These are phyloP conservation scores for Penicillium turbatum DNA, from an alignment of 495 filamentous ascomycete genomes.

Conservation along the genomic window DNA sequence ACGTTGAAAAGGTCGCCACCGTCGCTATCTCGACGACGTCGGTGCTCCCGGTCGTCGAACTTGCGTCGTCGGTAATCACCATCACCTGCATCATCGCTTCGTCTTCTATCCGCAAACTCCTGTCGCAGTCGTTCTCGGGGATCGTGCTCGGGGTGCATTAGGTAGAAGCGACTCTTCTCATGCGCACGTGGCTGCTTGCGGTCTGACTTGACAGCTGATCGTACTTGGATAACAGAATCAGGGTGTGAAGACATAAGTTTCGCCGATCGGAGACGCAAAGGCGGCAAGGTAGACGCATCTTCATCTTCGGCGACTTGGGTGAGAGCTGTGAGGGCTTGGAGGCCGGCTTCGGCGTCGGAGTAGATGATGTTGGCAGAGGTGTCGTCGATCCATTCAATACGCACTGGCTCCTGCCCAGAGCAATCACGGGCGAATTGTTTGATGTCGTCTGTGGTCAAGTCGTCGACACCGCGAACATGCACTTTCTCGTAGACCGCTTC, in stretches of 20 bases:
- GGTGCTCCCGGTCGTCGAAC: conserved; percentile 54
- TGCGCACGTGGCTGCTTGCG: conserved; percentile 72
- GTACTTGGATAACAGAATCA: conserved; percentile 63
- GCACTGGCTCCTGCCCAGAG: conserved; percentile 51
- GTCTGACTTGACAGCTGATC: conserved; percentile 70
- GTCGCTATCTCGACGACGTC: conserved; percentile 49
- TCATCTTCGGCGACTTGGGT: conserved; percentile 39
- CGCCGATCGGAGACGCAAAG: conserved; percentile 52
- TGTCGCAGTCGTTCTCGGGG: conserved; percentile 64
- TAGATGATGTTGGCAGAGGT: conserved; percentile 84
- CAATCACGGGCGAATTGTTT: conserved; percentile 64
- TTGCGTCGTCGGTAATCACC: conserved; percentile 55
- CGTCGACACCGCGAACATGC: conserved; percentile 77
- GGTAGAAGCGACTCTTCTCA: conserved; percentile 81
- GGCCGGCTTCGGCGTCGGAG: conserved; percentile 60
- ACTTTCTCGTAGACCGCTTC: conserved; percentile 58
- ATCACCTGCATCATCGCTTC: conserved; percentile 55
- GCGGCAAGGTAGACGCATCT: conserved; percentile 39
- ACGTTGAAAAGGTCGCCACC: conserved; percentile 57
- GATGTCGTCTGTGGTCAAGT: conserved; percentile 72
- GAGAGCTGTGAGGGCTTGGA: conserved; percentile 66
- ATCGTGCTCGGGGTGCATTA: conserved; percentile 84
- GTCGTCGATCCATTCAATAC: conserved; percentile 94
- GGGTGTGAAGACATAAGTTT: conserved; percentile 63
- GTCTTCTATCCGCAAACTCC: conserved; percentile 43